A percentile compares a stretch with the other conserved stretches of the same genome.
phyloP scores from a whole-genome alignment of 257 asterid species.

The Nicotiana knightiana region DNA sequence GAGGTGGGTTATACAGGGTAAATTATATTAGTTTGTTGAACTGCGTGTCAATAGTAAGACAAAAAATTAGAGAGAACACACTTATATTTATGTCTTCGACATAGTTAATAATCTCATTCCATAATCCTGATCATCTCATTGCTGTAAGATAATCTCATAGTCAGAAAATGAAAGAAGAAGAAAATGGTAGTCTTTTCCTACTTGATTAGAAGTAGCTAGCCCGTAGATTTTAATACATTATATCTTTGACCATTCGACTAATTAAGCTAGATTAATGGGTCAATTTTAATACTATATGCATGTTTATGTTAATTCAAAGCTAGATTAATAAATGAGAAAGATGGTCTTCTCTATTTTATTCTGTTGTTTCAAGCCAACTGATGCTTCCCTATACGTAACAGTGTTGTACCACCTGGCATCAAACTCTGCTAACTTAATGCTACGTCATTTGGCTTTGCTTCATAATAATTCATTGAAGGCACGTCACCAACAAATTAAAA shows the following conservation, averaged over 20 bases:
- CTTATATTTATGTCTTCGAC: too few species aligned
- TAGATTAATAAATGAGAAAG: background rate
- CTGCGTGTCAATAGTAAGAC: background rate
- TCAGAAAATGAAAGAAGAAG: constrained; percentile 21
- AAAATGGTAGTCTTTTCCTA: constrained; percentile 3
- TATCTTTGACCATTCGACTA: background rate
- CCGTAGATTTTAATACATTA: background rate
- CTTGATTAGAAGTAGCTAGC: background rate
- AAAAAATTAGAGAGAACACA: too few species aligned
- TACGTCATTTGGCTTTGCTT: constrained; percentile 24
- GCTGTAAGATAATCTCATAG: too few species aligned
- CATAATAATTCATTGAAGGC: background rate
- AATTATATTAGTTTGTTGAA: background rate
- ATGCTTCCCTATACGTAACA: background rate
- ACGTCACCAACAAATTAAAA: background rate
- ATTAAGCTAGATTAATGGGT: too few species aligned
- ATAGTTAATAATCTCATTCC: too few species aligned
- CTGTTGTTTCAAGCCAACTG: background rate
- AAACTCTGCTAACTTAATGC: constrained; percentile 29
- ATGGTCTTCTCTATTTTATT: background rate
- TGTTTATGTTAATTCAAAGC: background rate
- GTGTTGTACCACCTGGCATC: constrained; percentile 19
- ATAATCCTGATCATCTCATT: too few species aligned
- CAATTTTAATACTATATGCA: too few species aligned
- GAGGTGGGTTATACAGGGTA: background rate